A percentile compares a stretch with the other conserved stretches of the same genome.
Evolutionary conservation across 805 yeast genomes (phyloP).

Genomic region (Spathaspora arborariae): DNA sequence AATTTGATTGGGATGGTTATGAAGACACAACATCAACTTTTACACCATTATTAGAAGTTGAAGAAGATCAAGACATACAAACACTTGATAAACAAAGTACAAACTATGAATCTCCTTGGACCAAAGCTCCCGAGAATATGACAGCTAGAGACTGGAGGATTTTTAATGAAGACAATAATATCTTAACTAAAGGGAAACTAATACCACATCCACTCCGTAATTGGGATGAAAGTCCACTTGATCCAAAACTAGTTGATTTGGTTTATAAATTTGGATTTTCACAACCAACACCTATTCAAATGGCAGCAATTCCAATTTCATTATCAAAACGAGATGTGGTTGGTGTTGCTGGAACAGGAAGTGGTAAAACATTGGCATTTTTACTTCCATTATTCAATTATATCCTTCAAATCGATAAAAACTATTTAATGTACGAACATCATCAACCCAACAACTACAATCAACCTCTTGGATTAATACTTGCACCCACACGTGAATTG

Average conservation of each 20-base stretch:
- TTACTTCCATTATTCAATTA: slow-evolving; percentile 66
- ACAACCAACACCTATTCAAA: slow-evolving; percentile 86
- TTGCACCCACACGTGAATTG: slow-evolving; percentile 93
- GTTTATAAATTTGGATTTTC: slow-evolving; percentile 44
- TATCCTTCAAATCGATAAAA: slow-evolving; percentile 33
- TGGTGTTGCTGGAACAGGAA: slow-evolving; percentile 95
- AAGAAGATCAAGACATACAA: slow-evolving; percentile 11
- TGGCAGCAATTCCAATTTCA: slow-evolving; percentile 80
- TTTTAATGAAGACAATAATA: slow-evolving; percentile 71
- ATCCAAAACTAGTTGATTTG: slow-evolving; percentile 25
- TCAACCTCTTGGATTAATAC: slow-evolving; percentile 73
- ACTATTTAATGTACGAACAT: slow-evolving; percentile 34
- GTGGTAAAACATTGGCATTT: slow-evolving; percentile 89
- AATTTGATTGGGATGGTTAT: slow-evolving; percentile 63
- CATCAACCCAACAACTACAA: slow-evolving; percentile 43
- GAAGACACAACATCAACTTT: slow-evolving; percentile 60
- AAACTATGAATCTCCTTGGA: slow-evolving; percentile 45
- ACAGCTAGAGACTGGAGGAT: slow-evolving; percentile 86
- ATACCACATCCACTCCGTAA: slow-evolving; percentile 53
- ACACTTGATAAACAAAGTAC: slow-evolving; percentile 7
- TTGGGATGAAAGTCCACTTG: slow-evolving; percentile 67
- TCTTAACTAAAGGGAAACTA: slow-evolving; percentile 40
- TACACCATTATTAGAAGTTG: slow-evolving; percentile 31
- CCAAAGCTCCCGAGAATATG: slow-evolving; percentile 65
- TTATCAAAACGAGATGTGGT: slow-evolving; percentile 59